Evolutionary conservation across 1,284 basidiomycete species (phyloP), one percentile per base, ranked within the genome.

Genomic region (Polyporus tsugae): DNA sequence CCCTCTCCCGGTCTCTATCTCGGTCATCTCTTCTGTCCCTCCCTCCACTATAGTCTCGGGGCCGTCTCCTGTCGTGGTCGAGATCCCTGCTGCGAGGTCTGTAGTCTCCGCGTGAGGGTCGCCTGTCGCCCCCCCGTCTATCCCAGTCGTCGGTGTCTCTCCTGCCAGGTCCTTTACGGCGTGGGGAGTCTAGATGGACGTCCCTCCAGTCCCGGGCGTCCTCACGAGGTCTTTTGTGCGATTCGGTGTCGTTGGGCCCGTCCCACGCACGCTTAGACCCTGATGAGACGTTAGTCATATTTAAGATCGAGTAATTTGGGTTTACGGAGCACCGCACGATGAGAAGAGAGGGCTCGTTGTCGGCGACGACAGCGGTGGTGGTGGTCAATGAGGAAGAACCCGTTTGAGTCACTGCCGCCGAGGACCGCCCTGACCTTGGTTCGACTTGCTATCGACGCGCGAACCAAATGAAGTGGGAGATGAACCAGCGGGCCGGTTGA

Each of bases 241-340:
- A 75, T 65, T 84, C 83, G 66, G 75, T 76, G 74, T 83, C 80
- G 75, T 84, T 81, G 75, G 78, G 79, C 71, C 86, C 88, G 77
- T 93, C 90, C 87, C 88, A 88, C 73, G 88, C 82, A 80, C 91
- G 90, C 89, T 94, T 93, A 80, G 85, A 84, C 85, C 92, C 93
- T 94, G 93, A 87, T 84, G 89, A 83, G 79, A 89, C 83, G 86
- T 93, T 91, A 93, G 91, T 89, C 90, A 92, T 92, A 73, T 83
- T 84, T 81, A 78, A 81, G 77, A 77, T 78, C 79, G 80, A 86
- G 39, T 63, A 81, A 88, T 85, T 85, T 82, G 85, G 84, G 85
- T 79, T 91, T 90, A 91, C 89, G 84, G 86, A 84, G 86, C 87
- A 91, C 91, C 91, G 90, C 91, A 93, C 90, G 91, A 92, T 91